Evolutionary conservation across 495 filamentous ascomycete genomes (phyloP).

Genomic region (Penicillium egyptiacum): DNA sequence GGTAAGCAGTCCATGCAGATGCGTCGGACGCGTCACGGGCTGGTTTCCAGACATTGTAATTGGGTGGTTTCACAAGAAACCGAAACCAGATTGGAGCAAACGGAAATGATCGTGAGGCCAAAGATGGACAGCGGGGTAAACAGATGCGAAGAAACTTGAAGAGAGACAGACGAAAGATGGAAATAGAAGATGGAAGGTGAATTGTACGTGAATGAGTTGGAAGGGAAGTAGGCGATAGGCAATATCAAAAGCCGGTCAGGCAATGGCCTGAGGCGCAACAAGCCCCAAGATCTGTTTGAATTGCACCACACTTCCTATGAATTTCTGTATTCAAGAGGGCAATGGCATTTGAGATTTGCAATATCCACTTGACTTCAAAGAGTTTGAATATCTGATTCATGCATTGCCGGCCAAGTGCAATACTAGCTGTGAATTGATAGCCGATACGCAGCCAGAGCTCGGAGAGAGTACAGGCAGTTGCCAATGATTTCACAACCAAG

Average conservation of each 20-base stretch:
- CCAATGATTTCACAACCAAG: neutral
- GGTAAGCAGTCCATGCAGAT: constrained; percentile 63
- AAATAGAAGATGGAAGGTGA: neutral
- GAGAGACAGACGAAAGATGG: neutral
- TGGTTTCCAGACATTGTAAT: neutral
- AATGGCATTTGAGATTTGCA: neutral
- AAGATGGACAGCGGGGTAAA: neutral
- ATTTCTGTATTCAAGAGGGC: neutral
- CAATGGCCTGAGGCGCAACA: neutral
- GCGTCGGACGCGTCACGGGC: neutral
- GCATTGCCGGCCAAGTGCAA: neutral
- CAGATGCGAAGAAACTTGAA: too few relatives aligned
- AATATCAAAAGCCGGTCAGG: neutral
- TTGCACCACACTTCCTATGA: too few relatives aligned
- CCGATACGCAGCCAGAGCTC: neutral
- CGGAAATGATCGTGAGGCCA: neutral
- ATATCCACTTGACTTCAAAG: neutral
- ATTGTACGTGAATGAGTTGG: neutral
- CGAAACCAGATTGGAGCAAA: neutral
- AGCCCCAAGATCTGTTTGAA: neutral
- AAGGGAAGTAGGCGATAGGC: neutral
- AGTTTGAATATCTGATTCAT: neutral
- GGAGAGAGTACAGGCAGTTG: neutral
- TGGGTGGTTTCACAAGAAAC: neutral
- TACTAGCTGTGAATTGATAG: neutral